A percentile compares a stretch with the other conserved stretches of the same genome.
Conservation (phyloP, 257 asterid species). For the Przewalskia tangutica region DNA sequence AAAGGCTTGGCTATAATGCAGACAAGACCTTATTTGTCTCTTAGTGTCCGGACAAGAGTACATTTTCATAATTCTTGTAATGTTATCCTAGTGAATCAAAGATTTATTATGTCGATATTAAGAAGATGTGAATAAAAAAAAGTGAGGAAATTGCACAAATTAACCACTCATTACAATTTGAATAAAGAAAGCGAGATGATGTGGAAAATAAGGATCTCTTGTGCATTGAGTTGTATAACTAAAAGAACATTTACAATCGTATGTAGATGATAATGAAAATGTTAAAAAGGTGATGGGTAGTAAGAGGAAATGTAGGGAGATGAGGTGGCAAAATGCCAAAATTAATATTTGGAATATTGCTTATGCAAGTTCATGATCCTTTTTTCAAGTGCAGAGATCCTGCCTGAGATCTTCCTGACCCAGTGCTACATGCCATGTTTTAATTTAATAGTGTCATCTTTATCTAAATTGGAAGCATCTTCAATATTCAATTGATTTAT, state of each 20-base stretch:
- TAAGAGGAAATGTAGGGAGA: background rate
- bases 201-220: no score
- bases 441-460: slow-evolving; percentile 17
- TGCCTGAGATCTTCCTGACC: slow-evolving; percentile 61
- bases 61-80: slow-evolving; percentile 22
- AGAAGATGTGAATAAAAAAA: background rate
- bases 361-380: slow-evolving; percentile 38
- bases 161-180: background rate
- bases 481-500: background rate
- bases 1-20: slow-evolving; percentile 24
- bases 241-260: background rate
- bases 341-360: slow-evolving; percentile 43
- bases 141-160: no score
- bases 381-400: slow-evolving; percentile 41
- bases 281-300: slow-evolving; percentile 21
- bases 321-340: slow-evolving; percentile 28
- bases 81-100: background rate
- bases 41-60: slow-evolving; percentile 47
- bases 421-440: slow-evolving; percentile 27
- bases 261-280: slow-evolving; percentile 6
- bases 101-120: background rate
- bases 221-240: background rate
- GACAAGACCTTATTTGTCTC: slow-evolving; percentile 42
- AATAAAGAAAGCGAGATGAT: no score
- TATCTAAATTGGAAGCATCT: slow-evolving; percentile 25